Evolutionary conservation across 345 rosid genomes (phyloP).

Genomic region (Conringia planisiliqua): DNA sequence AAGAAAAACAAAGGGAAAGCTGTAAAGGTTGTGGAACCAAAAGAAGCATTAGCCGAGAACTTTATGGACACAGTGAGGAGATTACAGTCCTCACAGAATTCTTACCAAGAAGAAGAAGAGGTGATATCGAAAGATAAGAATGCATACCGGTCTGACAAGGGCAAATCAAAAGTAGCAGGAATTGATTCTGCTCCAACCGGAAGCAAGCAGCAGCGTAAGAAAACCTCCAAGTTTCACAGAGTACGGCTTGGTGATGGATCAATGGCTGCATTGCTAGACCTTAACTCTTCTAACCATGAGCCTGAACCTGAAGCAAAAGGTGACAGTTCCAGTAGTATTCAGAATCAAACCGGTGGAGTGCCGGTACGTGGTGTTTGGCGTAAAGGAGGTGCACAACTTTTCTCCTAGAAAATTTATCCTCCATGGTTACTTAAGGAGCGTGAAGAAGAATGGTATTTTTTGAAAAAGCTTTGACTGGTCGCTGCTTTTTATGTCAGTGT

Average conservation of each 20-base stretch:
- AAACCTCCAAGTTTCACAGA: slow-evolving; percentile 73
- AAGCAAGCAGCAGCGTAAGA: slow-evolving; percentile 60
- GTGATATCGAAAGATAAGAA: slow-evolving; percentile 41
- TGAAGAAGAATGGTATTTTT: not conserved
- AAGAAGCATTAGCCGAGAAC: slow-evolving; percentile 55
- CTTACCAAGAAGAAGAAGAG: slow-evolving; percentile 43
- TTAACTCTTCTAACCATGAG: slow-evolving; percentile 38
- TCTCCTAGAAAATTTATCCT: not conserved
- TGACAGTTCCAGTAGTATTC: slow-evolving; percentile 20
- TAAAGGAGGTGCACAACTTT: slow-evolving; percentile 59
- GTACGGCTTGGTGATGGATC: slow-evolving; percentile 85
- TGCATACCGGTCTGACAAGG: slow-evolving; percentile 55
- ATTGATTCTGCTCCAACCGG: slow-evolving; percentile 11
- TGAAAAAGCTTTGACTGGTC: too few relatives aligned
- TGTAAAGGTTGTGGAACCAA: slow-evolving; percentile 33
- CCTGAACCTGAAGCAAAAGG: slow-evolving; percentile 37
- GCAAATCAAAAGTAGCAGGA: slow-evolving; percentile 41
- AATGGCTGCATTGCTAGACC: slow-evolving; percentile 56
- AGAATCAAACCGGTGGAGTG: slow-evolving; percentile 30
- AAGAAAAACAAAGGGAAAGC: slow-evolving; percentile 51
- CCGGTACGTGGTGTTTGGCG: slow-evolving; percentile 76
- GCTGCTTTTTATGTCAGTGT: too few relatives aligned
- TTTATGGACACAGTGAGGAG: slow-evolving; percentile 54
- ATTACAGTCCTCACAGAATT: slow-evolving; percentile 45
- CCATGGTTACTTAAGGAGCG: too few relatives aligned